Conservation (phyloP, 164 flowering plant genomes). For the Nelumbo lutea region DNA sequence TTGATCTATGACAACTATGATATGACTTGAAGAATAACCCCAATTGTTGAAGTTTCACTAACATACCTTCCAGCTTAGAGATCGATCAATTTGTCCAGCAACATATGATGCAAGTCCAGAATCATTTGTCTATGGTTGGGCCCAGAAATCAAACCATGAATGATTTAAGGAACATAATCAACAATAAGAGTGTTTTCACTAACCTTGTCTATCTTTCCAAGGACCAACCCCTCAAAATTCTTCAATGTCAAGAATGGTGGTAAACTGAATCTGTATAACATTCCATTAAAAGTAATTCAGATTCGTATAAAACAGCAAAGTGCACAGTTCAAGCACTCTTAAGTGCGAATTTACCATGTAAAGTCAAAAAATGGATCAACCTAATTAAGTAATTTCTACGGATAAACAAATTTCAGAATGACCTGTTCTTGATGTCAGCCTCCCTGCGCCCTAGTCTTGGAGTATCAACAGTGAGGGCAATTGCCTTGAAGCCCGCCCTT, state of each 20-base stretch:
- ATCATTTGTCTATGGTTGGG: constrained; percentile 43
- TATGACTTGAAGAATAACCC: too few species aligned
- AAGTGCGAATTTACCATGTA: neutral
- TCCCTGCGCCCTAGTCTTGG: constrained; percentile 93
- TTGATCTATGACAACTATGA: neutral
- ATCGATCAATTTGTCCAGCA: constrained; percentile 66
- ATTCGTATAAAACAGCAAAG: neutral
- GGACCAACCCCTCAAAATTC: constrained; percentile 77
- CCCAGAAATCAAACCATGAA: neutral
- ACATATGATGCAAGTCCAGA: constrained; percentile 86
- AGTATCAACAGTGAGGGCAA: constrained; percentile 90
- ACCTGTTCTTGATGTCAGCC: constrained; percentile 96
- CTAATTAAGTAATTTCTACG: neutral
- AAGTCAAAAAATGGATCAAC: neutral
- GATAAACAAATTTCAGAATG: neutral
- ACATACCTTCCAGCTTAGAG: constrained; percentile 77
- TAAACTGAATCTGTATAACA: constrained; percentile 48
- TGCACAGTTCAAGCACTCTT: neutral
- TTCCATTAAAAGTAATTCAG: neutral
- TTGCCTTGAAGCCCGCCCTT: constrained; percentile 89
- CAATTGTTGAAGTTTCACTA: neutral
- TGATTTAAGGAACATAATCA: neutral
- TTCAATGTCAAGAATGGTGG: constrained; percentile 66
- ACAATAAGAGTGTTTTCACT: neutral
- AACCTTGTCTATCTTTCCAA: constrained; percentile 67